Percentiles rank a stretch among this genome's conserved stretches.
Conservation (phyloP, 2,329 filamentous ascomycete species). For the Albifimbria verrucaria region DNA sequence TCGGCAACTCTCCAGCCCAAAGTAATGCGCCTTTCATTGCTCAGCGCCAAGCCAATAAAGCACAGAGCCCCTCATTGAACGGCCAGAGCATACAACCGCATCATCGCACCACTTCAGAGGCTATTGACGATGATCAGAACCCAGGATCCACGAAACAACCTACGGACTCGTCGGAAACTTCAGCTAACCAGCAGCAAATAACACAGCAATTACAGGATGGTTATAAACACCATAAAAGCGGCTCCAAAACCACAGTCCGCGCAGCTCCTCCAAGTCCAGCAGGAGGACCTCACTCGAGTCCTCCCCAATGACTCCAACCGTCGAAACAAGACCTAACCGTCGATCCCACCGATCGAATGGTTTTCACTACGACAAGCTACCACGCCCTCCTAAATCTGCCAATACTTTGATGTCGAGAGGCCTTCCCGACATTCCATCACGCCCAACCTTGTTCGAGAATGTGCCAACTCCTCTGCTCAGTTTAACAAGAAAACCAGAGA, state of each 20-base stretch:
- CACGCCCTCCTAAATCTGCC: conserved; percentile 25
- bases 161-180: too few relatives aligned
- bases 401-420: conserved; percentile 20
- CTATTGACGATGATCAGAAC: too few relatives aligned
- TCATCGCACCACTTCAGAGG: too few relatives aligned
- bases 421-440: conserved; percentile 32
- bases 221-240: neutral
- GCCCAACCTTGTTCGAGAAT: conserved; percentile 36
- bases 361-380: conserved; percentile 31
- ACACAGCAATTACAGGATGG: too few relatives aligned
- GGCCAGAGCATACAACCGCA: too few relatives aligned
- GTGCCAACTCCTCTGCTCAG: conserved; percentile 21
- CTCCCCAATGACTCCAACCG: conserved; percentile 18
- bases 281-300: conserved; percentile 28
- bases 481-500: conserved; percentile 8
- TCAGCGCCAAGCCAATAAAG: too few relatives aligned
- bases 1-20: conserved; percentile 24
- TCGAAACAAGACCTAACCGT: conserved; percentile 26
- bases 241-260: conserved; percentile 17
- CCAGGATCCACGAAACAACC: too few relatives aligned
- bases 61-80: too few relatives aligned
- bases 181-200: too few relatives aligned
- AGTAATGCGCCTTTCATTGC: conserved; percentile 3
- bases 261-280: conserved; percentile 21
- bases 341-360: conserved; percentile 25